phyloP scores from a whole-genome alignment of 2,329 filamentous ascomycete genomes.

The Colletotrichum lupini region DNA sequence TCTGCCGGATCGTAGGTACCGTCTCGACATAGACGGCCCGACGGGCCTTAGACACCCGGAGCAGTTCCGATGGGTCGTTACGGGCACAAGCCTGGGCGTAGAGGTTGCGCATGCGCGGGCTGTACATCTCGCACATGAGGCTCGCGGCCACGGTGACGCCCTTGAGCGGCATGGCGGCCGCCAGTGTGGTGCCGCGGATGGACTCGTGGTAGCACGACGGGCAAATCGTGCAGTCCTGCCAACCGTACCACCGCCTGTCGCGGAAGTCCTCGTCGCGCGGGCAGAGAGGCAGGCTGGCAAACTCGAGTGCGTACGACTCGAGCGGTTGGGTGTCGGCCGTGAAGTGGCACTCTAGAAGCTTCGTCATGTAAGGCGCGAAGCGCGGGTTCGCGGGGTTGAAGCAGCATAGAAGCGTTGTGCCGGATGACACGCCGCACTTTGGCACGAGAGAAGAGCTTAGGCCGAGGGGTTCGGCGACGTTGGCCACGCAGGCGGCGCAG shows the following conservation, averaged over 20 bases:
- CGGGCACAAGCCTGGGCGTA: constrained; percentile 45
- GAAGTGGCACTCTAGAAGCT: constrained; percentile 43
- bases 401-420: constrained; percentile 44
- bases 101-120: constrained; percentile 48
- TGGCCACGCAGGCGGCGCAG: constrained; percentile 49
- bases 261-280: constrained; percentile 39
- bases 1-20: constrained; percentile 40
- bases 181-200: constrained; percentile 42
- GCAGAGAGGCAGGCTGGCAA: constrained; percentile 44
- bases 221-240: constrained; percentile 48
- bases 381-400: constrained; percentile 47
- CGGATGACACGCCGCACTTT: constrained; percentile 33
- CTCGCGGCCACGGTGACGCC: constrained; percentile 36
- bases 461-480: constrained; percentile 44
- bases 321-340: constrained; percentile 42
- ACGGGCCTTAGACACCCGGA: constrained; percentile 41
- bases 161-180: constrained; percentile 43
- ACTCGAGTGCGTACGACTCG: constrained; percentile 42
- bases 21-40: constrained; percentile 48
- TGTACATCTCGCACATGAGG: constrained; percentile 51
- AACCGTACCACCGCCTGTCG: constrained; percentile 48
- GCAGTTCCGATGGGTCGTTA: constrained; percentile 39
- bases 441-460: constrained; percentile 45
- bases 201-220: constrained; percentile 50
- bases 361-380: constrained; percentile 37